Base-by-base conservation (phyloP, 1,139 yeast species). In the Nakaseomyces sp. region DNA sequence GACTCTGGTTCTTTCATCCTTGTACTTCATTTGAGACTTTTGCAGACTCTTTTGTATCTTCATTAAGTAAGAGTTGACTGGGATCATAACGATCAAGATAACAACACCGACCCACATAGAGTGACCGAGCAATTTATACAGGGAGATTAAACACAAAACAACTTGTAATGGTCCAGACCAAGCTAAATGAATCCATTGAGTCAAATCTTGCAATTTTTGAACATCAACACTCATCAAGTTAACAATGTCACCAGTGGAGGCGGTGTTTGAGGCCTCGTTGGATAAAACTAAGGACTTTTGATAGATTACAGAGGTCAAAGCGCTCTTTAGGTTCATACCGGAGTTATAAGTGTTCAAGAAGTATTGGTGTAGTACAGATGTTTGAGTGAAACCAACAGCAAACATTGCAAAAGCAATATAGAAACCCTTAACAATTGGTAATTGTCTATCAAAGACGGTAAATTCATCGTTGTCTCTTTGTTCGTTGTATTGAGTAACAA, bases 81-180 rank as follows among this genome's bases (percentile, higher is more conserved):
- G 96, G 54, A 91, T 81, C 81, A 89, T 82, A 41, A 89, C 60
- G 6, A 84, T 61, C 81, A 91, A 81, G 47, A 91, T 78, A 13
- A 74, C 66, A 22, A 91, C 95, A 65, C 98, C 98, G 38, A 95
- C 84, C 96, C 97, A 89, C 97, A 91, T 91, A 24, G 94, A 75
- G 53, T 82, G 79, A 31, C 97, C 97, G 47, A 91, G 69, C 47
- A 91, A 67, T 7, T 77, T 74, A 63, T 91, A 77, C 45, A 91
- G 70, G 3, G 94, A 83, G 45, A 73, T 65, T 54, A 91, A 72
- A 71, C 97, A 91, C 47, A 91, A 68, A 37, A 75, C 55, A 55
- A 91, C 81, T 68, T 91, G 98, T 68, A 89, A 86, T 2, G 98
- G 98, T 39, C 96, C 97, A 0, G 96, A 88, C 96, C 97, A 89